Evolutionary conservation across 176 grass and related monocot species (phyloP).

Genomic region (Rhynchospora breviuscula): DNA sequence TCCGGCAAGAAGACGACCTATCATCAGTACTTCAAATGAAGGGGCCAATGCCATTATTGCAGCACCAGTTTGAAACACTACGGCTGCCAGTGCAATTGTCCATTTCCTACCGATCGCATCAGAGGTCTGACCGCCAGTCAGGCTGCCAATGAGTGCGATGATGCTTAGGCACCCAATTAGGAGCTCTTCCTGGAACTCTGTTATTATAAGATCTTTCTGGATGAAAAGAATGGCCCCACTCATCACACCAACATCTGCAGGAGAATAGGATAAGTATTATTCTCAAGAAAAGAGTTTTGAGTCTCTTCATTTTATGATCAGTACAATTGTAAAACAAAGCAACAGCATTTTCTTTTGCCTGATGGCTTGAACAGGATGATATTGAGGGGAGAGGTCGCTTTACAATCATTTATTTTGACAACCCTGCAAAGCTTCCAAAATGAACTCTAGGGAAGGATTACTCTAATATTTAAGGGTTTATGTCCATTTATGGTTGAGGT

Average conservation of each 20-base stretch:
- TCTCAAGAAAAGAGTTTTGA: too few relatives aligned
- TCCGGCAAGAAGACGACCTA: conserved; percentile 55
- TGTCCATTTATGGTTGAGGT: not conserved
- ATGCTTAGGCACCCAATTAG: conserved; percentile 68
- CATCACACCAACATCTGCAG: conserved; percentile 66
- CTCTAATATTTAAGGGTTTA: not conserved
- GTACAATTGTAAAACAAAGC: not conserved
- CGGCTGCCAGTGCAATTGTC: conserved; percentile 60
- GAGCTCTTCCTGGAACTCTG: conserved; percentile 57
- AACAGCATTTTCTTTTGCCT: not conserved
- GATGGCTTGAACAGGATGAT: not conserved
- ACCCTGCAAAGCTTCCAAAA: too few relatives aligned
- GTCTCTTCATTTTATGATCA: not conserved
- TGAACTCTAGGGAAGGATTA: too few relatives aligned
- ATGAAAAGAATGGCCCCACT: conserved; percentile 79
- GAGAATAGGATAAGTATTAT: too few relatives aligned
- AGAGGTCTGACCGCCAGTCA: conserved; percentile 45
- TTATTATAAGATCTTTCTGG: conserved; percentile 63
- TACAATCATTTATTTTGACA: too few relatives aligned
- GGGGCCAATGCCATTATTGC: conserved; percentile 53
- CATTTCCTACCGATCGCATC: conserved; percentile 62
- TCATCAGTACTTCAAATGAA: conserved; percentile 52
- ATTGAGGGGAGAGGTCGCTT: too few relatives aligned
- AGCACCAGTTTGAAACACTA: conserved; percentile 56
- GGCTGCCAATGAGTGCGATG: conserved; percentile 56